Base-by-base conservation (phyloP, 2,329 filamentous ascomycete genomes). In the Lecanicillium sp. region DNA sequence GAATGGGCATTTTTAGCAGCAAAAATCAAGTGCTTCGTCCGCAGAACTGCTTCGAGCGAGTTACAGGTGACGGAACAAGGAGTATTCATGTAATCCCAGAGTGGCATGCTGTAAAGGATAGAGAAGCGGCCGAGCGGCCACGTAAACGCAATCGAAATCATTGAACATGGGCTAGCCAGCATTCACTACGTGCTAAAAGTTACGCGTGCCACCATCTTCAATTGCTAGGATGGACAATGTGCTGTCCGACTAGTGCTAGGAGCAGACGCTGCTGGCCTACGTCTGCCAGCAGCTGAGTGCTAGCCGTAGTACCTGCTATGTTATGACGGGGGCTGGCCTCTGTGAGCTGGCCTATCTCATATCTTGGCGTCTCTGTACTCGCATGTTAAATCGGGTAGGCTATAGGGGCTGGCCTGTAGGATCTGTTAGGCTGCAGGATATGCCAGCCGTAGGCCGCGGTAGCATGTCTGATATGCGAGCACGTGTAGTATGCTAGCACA, bases 61-160 rank as follows among this genome's bases (percentile, higher is more conserved):
- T 30, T 13, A 37, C 29, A 15, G 27, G 29, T 37, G 17, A 30
- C 29, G 13, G 12, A 28, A 29, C 25, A 5, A 37, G 35, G 17
- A 29, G 25, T 17, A 37, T 30, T 37, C 17, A 37, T 37, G 20
- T 37, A 37, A 37, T 30, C 35, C 27, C 17, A 29, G 7, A 37
- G 29, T 37, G 17, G 35, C 25, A 17, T 1, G 17, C 17, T 15
- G 20, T 37, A 17, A 37, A 37, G 27, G 25, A 37, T 37, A 37
- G 35, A 37, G 35, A 37, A 20, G 13, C 29, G 8, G n/a, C 20
- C 19, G 35, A 37, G 5, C 28, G 35, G 14, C 35, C 35, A 28
- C 27, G 27, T 19, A 37, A 37, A 37, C 27, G n/a, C 17, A 22
- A 17, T 10, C 35, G 27, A 17, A 2, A 37, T 15, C 6, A 29